phyloP scores from a whole-genome alignment of 2,329 filamentous ascomycete genomes.

The Pseudonectria foliicola region DNA sequence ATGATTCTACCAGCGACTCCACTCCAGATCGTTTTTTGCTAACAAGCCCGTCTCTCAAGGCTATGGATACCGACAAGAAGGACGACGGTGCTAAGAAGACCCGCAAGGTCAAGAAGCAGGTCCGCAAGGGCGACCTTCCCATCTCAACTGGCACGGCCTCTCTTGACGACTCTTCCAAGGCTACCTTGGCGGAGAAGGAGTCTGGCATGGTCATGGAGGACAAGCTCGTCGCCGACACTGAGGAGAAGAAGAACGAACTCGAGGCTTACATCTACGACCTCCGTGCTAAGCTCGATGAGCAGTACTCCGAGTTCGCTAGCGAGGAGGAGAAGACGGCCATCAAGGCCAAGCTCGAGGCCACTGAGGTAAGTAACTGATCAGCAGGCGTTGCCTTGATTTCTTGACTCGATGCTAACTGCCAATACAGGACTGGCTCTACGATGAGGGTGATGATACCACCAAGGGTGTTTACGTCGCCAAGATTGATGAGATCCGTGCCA shows the following conservation, averaged over 20 bases:
- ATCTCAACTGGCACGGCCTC: conserved; percentile 77
- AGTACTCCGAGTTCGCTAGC: conserved; percentile 79
- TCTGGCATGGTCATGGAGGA: conserved; percentile 92
- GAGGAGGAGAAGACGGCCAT: conserved; percentile 91
- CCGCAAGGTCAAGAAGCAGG: conserved; percentile 98
- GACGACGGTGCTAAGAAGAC: conserved; percentile 72
- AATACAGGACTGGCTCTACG: conserved; percentile 92
- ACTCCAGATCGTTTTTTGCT: conserved; percentile 14
- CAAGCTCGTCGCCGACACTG: conserved; percentile 95
- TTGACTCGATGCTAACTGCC: conserved; percentile 5
- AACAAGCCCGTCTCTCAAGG: conserved; percentile 38
- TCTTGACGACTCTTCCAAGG: conserved; percentile 62
- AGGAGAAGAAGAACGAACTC: conserved; percentile 99
- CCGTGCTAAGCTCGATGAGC: conserved; percentile 88
- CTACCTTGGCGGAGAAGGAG: conserved; percentile 71
- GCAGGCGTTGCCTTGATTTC: not conserved
- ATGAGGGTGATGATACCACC: conserved; percentile 88
- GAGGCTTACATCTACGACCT: conserved; percentile 97
- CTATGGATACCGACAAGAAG: conserved; percentile 78
- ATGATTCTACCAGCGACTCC: conserved; percentile 2
- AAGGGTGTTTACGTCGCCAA: conserved; percentile 93
- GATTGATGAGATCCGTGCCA: conserved; percentile 87
- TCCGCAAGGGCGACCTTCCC: conserved; percentile 91
- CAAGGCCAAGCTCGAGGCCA: conserved; percentile 71
- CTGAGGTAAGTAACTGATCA: conserved; percentile 62